Conservation (phyloP, 192 early-diverging fungal genomes). For the Dissophora globulifera region DNA sequence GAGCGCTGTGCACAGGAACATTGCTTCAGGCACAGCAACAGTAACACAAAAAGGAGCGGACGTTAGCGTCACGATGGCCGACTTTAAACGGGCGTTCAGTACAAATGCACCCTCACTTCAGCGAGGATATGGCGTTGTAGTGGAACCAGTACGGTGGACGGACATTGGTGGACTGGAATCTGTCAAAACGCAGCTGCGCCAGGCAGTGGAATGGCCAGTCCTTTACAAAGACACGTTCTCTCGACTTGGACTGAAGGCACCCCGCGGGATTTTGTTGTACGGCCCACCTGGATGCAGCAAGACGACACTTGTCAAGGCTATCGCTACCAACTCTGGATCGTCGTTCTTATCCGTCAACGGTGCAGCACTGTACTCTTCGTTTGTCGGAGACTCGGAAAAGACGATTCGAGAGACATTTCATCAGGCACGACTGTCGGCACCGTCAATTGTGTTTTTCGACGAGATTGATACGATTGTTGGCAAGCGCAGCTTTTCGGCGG, state of each 20-base stretch:
- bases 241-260: constrained; percentile 82
- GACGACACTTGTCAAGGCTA: constrained; percentile 89
- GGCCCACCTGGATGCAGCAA: constrained; percentile 99
- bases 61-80: constrained; percentile 58
- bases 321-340: constrained; percentile 83
- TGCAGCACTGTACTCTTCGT: constrained; percentile 80
- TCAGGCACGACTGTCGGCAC: constrained; percentile 78
- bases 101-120: constrained; percentile 76
- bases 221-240: constrained; percentile 71
- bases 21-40: constrained; percentile 13
- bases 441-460: constrained; percentile 95
- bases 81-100: constrained; percentile 75
- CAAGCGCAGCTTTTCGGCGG: constrained; percentile 69
- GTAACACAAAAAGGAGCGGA: constrained; percentile 1
- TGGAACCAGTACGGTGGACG: constrained; percentile 74
- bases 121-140: constrained; percentile 71
- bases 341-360: constrained; percentile 85
- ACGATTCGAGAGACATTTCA: constrained; percentile 82
- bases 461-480: constrained; percentile 98
- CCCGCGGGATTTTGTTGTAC: constrained; percentile 92
- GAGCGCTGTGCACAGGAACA: constrained; percentile 56
- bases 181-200: constrained; percentile 83
- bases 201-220: constrained; percentile 92
- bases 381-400: constrained; percentile 89
- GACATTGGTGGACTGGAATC: constrained; percentile 90